These are phyloP conservation scores for Petunia axillaris DNA, from an alignment of 257 asterid species.

Conservation along the genomic window DNA sequence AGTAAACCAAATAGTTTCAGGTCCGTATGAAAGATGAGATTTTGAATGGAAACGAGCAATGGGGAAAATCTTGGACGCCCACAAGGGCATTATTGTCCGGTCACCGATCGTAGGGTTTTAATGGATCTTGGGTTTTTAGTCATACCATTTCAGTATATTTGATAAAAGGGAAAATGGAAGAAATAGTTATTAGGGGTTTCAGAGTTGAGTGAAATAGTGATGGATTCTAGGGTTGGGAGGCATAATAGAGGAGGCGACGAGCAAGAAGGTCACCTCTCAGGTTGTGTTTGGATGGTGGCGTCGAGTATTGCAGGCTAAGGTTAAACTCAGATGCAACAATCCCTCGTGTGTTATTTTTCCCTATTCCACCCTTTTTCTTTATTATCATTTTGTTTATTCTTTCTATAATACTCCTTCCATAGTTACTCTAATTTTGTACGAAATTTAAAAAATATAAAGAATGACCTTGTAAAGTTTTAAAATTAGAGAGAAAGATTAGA, in stretches of 20 bases:
- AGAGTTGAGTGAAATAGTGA: too few relatives aligned
- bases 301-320: constrained; percentile 4
- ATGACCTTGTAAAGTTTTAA: too few relatives aligned
- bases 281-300: constrained; percentile 21
- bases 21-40: constrained; percentile 36
- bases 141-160: constrained; percentile 36
- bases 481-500: too few relatives aligned
- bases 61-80: constrained; percentile 58
- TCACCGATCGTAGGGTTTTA: constrained; percentile 1
- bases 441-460: too few relatives aligned
- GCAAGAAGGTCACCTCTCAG: constrained; percentile 14
- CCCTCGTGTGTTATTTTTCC: not conserved
- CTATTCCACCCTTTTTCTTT: not conserved
- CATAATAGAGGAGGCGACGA: not conserved
- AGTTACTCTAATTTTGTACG: too few relatives aligned
- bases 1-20: constrained; percentile 65
- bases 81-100: constrained; percentile 60
- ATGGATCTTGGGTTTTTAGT: constrained; percentile 26
- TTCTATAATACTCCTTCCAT: too few relatives aligned
- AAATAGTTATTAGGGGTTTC: too few relatives aligned
- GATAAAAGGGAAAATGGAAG: not conserved
- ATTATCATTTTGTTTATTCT: too few relatives aligned
- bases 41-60: constrained; percentile 48
- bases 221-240: too few relatives aligned
- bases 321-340: not conserved